Evolutionary conservation across 2,329 filamentous ascomycete species (phyloP), one percentile per base, ranked within the genome.

Genomic region (Curvularia verruculosa): DNA sequence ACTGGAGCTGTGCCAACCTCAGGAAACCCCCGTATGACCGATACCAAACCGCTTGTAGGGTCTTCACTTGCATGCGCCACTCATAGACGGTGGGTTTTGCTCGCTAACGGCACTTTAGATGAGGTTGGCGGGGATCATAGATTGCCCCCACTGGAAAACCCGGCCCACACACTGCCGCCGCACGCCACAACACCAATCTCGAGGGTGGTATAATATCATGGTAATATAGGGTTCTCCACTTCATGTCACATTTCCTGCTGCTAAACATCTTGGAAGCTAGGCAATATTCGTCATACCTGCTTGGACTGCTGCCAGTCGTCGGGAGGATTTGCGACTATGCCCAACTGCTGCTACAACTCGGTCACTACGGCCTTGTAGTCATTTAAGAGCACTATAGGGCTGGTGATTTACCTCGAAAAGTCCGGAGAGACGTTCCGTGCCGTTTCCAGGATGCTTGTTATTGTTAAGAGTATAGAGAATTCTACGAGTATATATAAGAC

Each of bases 71-170:
- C 9, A 51, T 55, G 44, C 29, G 52, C 24, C 36, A 24, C 31
- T 23, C 15, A 28, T n/a, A 23, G 12, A 1, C 9, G 5, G 2
- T 47, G 21, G 23, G 49, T 6, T 54, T 54, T 57, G 34, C 45
- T 65, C 65, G 62, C 66, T 69, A 61, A 56, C 65, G 66, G 64
- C 49, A 61, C 31, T 56, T 51, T 12, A 54, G 26, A 21, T 58
- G 40, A 45, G 46, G 21, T 49, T 60, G 57, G 63, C 66, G 59
- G 62, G 52, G 43, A 28, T 46, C 43, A 53, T 65, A 66, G 37
- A 69, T 69, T 69, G 59, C 43, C 46, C 46, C 49, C 40, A 58
- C 15, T 47, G 29, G 40, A 56, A 56, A 61, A 56, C 57, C 48
- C 44, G 46, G 54, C 44, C 50, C 26, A 40, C 50, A 9, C 41